phyloP scores from a whole-genome alignment of 805 yeast species.

The Ogataea methylovora region DNA sequence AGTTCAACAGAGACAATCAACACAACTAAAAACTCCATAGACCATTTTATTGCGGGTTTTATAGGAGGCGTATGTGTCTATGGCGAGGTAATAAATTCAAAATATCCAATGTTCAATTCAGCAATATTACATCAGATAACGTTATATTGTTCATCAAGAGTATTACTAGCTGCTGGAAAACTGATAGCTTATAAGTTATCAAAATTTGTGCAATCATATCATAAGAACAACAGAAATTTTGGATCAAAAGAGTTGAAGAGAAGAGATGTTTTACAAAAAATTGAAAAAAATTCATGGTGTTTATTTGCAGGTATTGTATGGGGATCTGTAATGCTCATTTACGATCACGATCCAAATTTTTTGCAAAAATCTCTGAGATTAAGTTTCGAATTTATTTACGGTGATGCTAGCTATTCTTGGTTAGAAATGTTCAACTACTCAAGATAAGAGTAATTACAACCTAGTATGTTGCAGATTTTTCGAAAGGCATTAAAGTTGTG shows the following conservation, averaged over 20 bases:
- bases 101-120: constrained; percentile 10
- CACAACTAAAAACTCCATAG: constrained; percentile 2
- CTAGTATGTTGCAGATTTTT: no score
- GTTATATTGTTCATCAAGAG: constrained; percentile 64
- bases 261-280: constrained; percentile 8
- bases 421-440: constrained; percentile 20
- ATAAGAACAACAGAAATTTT: background rate
- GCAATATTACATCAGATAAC: constrained; percentile 65
- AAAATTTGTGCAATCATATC: constrained; percentile 2
- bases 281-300: constrained; percentile 41
- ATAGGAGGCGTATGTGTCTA: constrained; percentile 23
- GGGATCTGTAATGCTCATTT: constrained; percentile 70
- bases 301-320: constrained; percentile 57
- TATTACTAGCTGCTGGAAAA: constrained; percentile 53
- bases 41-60: constrained; percentile 22
- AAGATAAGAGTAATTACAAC: constrained; percentile 3
- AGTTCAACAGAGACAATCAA: background rate
- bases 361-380: constrained; percentile 59
- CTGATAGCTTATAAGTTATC: constrained; percentile 27
- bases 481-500: no score
- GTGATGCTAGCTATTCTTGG: constrained; percentile 38
- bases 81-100: constrained; percentile 17
- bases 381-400: constrained; percentile 67
- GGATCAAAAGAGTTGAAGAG: no score
- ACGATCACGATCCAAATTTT: constrained; percentile 52